A percentile compares a stretch with the other conserved stretches of the same genome.
Conservation (phyloP, 116 monocot species). For the Zostera marina region DNA sequence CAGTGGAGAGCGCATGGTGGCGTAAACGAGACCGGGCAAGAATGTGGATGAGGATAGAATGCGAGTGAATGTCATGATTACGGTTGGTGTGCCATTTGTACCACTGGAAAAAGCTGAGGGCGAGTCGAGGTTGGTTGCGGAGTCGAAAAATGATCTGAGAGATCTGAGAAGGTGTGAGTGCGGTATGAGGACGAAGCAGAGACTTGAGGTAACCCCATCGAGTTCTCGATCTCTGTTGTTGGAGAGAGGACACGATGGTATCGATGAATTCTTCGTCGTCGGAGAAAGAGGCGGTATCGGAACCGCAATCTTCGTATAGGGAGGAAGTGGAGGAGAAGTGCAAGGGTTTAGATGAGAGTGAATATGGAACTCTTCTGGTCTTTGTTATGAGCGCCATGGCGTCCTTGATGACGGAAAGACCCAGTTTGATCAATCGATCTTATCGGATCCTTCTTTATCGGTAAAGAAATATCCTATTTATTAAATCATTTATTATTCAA, state of each 20-base stretch:
- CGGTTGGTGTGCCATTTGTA: slow-evolving; percentile 4
- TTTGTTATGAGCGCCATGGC: background rate
- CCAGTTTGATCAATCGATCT: too few species aligned
- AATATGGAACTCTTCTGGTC: background rate
- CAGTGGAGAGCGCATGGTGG: slow-evolving; percentile 25
- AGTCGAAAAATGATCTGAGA: slow-evolving; percentile 28
- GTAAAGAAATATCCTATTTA: too few species aligned
- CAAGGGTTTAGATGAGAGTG: background rate
- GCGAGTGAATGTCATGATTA: slow-evolving; percentile 20
- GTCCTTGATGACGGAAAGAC: background rate
- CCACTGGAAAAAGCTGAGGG: slow-evolving; percentile 45
- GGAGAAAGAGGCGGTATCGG: background rate
- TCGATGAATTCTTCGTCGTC: slow-evolving; percentile 17
- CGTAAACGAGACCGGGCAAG: slow-evolving; percentile 43
- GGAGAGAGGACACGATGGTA: slow-evolving; percentile 33
- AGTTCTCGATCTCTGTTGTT: slow-evolving; percentile 22
- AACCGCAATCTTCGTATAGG: background rate
- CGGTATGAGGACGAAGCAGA: slow-evolving; percentile 11
- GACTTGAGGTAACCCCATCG: slow-evolving; percentile 38
- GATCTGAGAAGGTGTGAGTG: slow-evolving; percentile 25
- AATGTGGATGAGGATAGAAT: slow-evolving; percentile 36
- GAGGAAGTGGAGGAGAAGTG: background rate
- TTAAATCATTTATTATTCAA: too few species aligned
- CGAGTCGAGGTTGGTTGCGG: slow-evolving; percentile 37
- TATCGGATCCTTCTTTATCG: too few species aligned